Evolutionary conservation across 805 yeast genomes (phyloP), one percentile per base, ranked within the genome.

Genomic region (Starmerella bombicola): DNA sequence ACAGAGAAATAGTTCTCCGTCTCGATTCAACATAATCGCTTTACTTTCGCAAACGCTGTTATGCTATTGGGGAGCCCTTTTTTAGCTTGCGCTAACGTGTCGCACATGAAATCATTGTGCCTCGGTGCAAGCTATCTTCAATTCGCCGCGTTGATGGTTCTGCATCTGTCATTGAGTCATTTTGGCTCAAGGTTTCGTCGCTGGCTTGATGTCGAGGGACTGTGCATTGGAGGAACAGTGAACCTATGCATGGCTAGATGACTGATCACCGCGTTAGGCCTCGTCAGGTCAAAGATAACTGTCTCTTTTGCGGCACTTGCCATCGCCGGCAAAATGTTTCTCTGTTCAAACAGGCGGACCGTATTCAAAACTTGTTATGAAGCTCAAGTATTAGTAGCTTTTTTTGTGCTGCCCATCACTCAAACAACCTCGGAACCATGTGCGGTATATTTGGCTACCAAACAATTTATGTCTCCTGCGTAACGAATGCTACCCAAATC

Each of bases 261-360:
- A 16, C 54, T 71, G 35, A 63, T 67, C 37, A 43, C 49, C 5
- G 51, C 55, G 13, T 62, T 70, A 18, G 78, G 78, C 1, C 72
- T 69, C 49, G 62, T 60, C 10, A 73, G 78, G 78, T 68, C 73
- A 3, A 61, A 69, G 33, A 61, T 78, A 37, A 59, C 65, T 12
- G 55, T 71, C 35, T 72, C 71, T 0, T 66, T 73, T 47, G 53
- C 71, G 16, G 59, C 65, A 34, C 45, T 62, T 6, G 61, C 43
- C 0, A 55, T 60, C 12, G 41, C 49, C 12, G 28, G 39, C 6
- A 28, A 56, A 5, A 40, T 59, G 34, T 49, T 54, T 15, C 16
- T 55, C 6, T 33, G 54, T n/a, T 35, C 56, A 30, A 47, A 47
- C 17, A 44, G 60, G 3, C 46, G 65, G 13, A 41, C 59, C 7